These are phyloP conservation scores for baker's yeast (Saccharomyces cerevisiae) DNA, from an alignment of 805 yeast species.

Conservation along the genomic window DNA sequence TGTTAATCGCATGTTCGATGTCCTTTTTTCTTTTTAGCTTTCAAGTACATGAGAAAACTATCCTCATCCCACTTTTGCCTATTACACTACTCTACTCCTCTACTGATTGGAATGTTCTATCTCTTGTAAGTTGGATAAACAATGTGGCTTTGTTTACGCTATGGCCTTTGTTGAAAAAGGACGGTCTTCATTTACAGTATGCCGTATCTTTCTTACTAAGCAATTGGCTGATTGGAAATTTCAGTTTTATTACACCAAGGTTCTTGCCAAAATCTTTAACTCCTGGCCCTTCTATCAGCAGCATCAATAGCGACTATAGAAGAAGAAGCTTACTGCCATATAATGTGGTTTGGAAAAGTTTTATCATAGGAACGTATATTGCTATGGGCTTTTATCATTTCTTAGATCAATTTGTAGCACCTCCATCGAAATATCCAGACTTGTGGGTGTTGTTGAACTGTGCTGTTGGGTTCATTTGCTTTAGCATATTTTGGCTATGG, in stretches of 20 bases:
- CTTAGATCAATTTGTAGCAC: conserved; percentile 41
- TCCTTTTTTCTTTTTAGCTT: conserved; percentile 85
- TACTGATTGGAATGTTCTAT: conserved; percentile 50
- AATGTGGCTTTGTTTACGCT: conserved; percentile 78
- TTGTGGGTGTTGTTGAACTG: conserved; percentile 77
- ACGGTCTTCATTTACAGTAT: conserved; percentile 68
- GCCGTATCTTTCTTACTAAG: conserved; percentile 50
- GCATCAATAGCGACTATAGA: conserved; percentile 26
- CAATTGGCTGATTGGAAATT: conserved; percentile 72
- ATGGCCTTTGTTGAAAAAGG: conserved; percentile 79
- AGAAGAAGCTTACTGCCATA: conserved; percentile 43
- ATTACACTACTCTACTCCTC: conserved; percentile 53
- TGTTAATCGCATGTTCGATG: conserved; percentile 75
- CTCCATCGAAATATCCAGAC: conserved; percentile 69
- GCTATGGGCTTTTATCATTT: conserved; percentile 45
- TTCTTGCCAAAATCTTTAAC: conserved; percentile 35
- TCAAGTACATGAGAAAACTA: conserved; percentile 94
- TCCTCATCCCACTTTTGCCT: conserved; percentile 81
- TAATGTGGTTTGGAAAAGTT: conserved; percentile 40
- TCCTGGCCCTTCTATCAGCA: conserved; percentile 38
- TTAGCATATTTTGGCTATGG: conserved; percentile 78
- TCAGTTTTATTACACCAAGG: conserved; percentile 43
- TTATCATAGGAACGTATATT: conserved; percentile 45
- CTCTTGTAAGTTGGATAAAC: conserved; percentile 79
- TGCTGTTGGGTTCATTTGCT: conserved; percentile 66